These are phyloP conservation scores for Oidiodendron maius DNA, from an alignment of 495 filamentous ascomycete species.

Conservation along the genomic window DNA sequence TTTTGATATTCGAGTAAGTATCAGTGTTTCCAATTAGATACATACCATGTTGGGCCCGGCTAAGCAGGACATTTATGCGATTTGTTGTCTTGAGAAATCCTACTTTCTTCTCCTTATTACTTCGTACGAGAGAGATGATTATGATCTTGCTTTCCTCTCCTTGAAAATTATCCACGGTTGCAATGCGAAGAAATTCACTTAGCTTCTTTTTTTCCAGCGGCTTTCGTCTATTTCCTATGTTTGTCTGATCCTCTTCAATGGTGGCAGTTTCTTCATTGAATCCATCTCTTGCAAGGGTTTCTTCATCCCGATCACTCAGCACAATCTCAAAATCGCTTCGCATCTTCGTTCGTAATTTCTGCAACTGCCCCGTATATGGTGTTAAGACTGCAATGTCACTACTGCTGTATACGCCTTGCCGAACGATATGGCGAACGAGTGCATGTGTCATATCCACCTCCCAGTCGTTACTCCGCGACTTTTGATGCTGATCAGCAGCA, in stretches of 20 bases:
- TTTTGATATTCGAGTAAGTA: conserved; percentile 8
- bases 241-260: conserved; percentile 16
- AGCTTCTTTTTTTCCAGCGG: conserved; percentile 42
- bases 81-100: conserved; percentile 72
- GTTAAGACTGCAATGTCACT: conserved; percentile 76
- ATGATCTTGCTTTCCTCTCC: conserved; percentile 87
- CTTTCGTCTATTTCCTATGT: background rate
- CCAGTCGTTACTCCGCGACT: conserved; percentile 48
- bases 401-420: conserved; percentile 58
- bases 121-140: conserved; percentile 80
- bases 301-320: conserved; percentile 61
- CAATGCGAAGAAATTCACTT: conserved; percentile 52
- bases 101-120: conserved; percentile 45
- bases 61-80: conserved; percentile 76
- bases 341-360: conserved; percentile 48
- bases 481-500: conserved; percentile 26
- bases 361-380: conserved; percentile 82
- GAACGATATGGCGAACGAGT: conserved; percentile 64
- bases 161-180: conserved; percentile 60
- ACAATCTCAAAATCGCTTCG: conserved; percentile 49
- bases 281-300: conserved; percentile 48
- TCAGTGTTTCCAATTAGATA: conserved; percentile 74
- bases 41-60: conserved; percentile 73
- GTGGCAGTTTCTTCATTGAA: conserved; percentile 14
- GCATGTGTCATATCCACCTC: conserved; percentile 62